Conservation (phyloP, 768 basidiomycete genomes). For the Suillus clintonianus region DNA sequence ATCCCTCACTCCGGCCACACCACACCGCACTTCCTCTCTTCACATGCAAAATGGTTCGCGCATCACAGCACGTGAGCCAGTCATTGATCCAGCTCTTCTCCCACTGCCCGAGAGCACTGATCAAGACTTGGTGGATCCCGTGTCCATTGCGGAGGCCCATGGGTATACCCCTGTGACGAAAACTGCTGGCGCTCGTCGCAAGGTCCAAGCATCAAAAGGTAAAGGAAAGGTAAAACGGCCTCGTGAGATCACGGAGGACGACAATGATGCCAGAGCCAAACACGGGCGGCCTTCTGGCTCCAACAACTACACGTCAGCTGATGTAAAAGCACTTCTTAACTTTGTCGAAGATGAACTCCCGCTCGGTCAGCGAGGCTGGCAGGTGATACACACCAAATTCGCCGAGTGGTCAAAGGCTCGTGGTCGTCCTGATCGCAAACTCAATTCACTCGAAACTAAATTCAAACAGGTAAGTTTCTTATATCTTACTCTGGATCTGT, state of each 20-base stretch:
- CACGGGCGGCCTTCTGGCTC: not conserved
- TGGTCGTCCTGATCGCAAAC: not conserved
- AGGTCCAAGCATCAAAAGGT: too few relatives aligned
- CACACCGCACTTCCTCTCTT: too few relatives aligned
- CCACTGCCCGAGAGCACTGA: too few relatives aligned
- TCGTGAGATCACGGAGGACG: not conserved
- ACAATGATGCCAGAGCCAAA: slow-evolving; percentile 2
- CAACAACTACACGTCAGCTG: not conserved
- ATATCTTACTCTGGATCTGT: not conserved
- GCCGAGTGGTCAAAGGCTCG: not conserved
- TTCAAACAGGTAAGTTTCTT: slow-evolving; percentile 22
- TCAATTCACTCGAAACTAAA: slow-evolving; percentile 19
- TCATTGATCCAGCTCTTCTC: too few relatives aligned
- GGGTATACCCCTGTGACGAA: too few relatives aligned
- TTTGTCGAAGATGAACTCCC: slow-evolving; percentile 1
- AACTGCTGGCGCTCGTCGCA: too few relatives aligned
- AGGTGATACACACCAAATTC: not conserved
- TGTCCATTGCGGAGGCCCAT: too few relatives aligned
- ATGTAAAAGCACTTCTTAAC: not conserved
- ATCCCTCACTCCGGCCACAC: too few relatives aligned
- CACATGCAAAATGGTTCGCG: too few relatives aligned
- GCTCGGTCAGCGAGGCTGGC: slow-evolving; percentile 7
- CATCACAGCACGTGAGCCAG: too few relatives aligned
- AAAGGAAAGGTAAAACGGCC: too few relatives aligned
- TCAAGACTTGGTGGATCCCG: too few relatives aligned